Evolutionary conservation across 768 basidiomycete species (phyloP).

Genomic region (Boletus rubescentipes): DNA sequence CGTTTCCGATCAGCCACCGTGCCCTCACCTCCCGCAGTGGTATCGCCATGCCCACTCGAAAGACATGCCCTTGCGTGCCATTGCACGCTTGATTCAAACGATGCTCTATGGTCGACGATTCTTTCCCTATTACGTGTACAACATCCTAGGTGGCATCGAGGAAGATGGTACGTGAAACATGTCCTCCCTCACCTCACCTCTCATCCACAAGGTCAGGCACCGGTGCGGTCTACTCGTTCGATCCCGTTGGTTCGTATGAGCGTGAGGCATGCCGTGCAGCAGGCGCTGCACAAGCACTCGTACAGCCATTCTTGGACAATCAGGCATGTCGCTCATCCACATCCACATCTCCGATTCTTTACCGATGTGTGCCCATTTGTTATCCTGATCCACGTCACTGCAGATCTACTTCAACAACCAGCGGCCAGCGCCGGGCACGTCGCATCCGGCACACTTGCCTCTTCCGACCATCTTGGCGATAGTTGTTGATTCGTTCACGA

Average conservation of each 20-base stretch:
- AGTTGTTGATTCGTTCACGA: slow-evolving; percentile 94
- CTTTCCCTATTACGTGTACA: slow-evolving; percentile 98
- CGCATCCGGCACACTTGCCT: slow-evolving; percentile 80
- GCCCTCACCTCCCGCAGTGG: slow-evolving; percentile 57
- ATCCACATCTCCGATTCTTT: slow-evolving; percentile 42
- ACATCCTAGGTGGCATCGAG: slow-evolving; percentile 94
- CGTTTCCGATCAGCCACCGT: background rate
- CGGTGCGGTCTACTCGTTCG: slow-evolving; percentile 99
- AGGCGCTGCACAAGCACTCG: slow-evolving; percentile 89
- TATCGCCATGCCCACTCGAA: slow-evolving; percentile 96
- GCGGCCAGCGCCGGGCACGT: slow-evolving; percentile 63
- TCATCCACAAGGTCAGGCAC: slow-evolving; percentile 53
- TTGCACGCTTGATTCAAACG: slow-evolving; percentile 97
- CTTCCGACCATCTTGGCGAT: slow-evolving; percentile 77
- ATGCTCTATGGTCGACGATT: slow-evolving; percentile 96
- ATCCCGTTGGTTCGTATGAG: slow-evolving; percentile 98
- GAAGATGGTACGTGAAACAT: slow-evolving; percentile 74
- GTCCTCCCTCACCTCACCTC: background rate
- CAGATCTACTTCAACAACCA: slow-evolving; percentile 99
- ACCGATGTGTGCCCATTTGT: slow-evolving; percentile 45
- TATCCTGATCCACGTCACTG: slow-evolving; percentile 4
- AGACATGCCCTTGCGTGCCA: slow-evolving; percentile 94
- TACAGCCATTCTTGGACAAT: slow-evolving; percentile 98
- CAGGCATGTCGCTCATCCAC: slow-evolving; percentile 61
- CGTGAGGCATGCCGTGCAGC: slow-evolving; percentile 96